Percentiles rank a stretch among this genome's conserved stretches.
Conservation (phyloP, 139 green algal species). For the Marvania coccoides region DNA sequence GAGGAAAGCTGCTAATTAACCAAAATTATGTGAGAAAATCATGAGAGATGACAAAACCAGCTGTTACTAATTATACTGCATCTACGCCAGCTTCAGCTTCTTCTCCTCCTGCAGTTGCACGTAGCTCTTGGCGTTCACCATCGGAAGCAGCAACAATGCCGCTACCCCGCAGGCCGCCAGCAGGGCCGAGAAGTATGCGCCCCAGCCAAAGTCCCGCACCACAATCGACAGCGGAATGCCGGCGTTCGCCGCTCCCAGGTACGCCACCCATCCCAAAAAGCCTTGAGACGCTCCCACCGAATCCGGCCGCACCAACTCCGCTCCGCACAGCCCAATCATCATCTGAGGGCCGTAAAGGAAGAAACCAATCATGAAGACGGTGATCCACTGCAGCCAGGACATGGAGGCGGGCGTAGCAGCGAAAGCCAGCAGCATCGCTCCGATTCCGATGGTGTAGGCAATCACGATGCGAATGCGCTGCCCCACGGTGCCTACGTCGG, state of each 20-base stretch:
- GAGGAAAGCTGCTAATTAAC: too few relatives aligned
- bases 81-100: neutral
- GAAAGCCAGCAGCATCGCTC: constrained; percentile 63
- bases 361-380: constrained; percentile 94
- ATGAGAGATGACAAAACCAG: too few relatives aligned
- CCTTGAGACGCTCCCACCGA: constrained; percentile 85
- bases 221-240: constrained; percentile 92
- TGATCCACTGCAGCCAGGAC: constrained; percentile 71
- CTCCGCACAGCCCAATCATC: constrained; percentile 94
- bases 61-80: too few relatives aligned
- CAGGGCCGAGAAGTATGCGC: constrained; percentile 80
- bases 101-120: constrained; percentile 50
- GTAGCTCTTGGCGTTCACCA: constrained; percentile 78
- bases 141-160: constrained; percentile 82
- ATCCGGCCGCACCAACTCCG: constrained; percentile 83
- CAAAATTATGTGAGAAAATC: too few relatives aligned
- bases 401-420: constrained; percentile 51
- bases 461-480: constrained; percentile 91
- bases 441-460: constrained; percentile 84
- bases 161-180: constrained; percentile 68
- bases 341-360: constrained; percentile 91
- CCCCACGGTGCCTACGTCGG: constrained; percentile 67
- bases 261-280: constrained; percentile 85
- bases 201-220: constrained; percentile 87
- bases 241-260: constrained; percentile 68